phyloP scores from a whole-genome alignment of 208 protist genomes.

The Leishmania braziliensis region DNA sequence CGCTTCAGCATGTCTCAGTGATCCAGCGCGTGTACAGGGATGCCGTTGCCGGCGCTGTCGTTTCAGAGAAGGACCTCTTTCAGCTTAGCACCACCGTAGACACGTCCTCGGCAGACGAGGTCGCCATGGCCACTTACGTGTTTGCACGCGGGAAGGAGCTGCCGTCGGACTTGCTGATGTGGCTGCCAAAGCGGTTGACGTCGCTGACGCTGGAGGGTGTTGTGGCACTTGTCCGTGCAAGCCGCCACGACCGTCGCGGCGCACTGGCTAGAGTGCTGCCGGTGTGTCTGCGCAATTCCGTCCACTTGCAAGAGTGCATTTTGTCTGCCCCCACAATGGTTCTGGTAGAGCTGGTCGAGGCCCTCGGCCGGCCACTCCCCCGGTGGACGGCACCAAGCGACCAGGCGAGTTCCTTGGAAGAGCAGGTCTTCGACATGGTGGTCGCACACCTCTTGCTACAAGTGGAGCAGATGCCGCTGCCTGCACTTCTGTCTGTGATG shows the following conservation, averaged over 20 bases:
- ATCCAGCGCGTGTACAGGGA: slow-evolving; percentile 17
- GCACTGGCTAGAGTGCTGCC: slow-evolving; percentile 26
- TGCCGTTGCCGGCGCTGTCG: slow-evolving; percentile 9
- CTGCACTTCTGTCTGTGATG: slow-evolving; percentile 30
- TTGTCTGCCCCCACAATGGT: slow-evolving; percentile 23
- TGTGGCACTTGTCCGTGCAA: slow-evolving; percentile 37
- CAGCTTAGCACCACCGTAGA: slow-evolving; percentile 12
- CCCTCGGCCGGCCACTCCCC: slow-evolving; percentile 26
- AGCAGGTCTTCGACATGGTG: slow-evolving; percentile 12
- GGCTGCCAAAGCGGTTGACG: not conserved
- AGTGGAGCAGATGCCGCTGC: slow-evolving; percentile 21
- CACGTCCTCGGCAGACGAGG: slow-evolving; percentile 20
- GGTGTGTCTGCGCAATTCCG: not conserved
- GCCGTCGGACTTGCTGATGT: slow-evolving; percentile 7
- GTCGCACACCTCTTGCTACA: slow-evolving; percentile 12
- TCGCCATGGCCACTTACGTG: slow-evolving; percentile 18
- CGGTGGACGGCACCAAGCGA: slow-evolving; percentile 19
- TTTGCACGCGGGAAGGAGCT: slow-evolving; percentile 25
- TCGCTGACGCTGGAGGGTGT: slow-evolving; percentile 34
- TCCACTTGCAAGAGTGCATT: slow-evolving; percentile 12
- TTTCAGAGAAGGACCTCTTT: slow-evolving; percentile 37
- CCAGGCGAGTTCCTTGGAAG: not conserved
- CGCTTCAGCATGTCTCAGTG: slow-evolving; percentile 21
- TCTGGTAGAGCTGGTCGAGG: slow-evolving; percentile 32
- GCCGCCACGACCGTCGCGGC: slow-evolving; percentile 36